Evolutionary conservation across 2,329 filamentous ascomycete genomes (phyloP), one percentile per base, ranked within the genome.

Genomic region (Aspergillus fumigatiaffinis): DNA sequence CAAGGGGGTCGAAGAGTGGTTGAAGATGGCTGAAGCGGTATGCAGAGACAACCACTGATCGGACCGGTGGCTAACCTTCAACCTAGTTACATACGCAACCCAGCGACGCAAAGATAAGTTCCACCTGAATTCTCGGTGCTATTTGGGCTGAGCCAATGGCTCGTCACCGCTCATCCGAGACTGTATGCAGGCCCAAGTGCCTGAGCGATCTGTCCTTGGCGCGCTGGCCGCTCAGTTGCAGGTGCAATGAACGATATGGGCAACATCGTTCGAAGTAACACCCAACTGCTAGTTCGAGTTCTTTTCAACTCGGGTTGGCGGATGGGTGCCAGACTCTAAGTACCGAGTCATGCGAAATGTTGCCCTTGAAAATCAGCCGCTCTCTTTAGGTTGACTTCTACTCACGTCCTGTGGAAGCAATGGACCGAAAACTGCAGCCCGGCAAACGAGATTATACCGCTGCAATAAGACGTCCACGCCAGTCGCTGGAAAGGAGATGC

Each of bases 1-100:
- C 4, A 87, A 88, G 70, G 86, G 88, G 0, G 77, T 96, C 47
- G 83, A 87, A 63, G 92, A 96, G 73, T 96, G 92, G 91, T 79
- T 95, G 56, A 79, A 80, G 10, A 84, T 92, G 71, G 84, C 91
- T 10, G 84, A 87, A 62, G 81, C 83, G 71, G 88, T 91, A 73
- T 66, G 82, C 72, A 57, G 25, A 32, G 26, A 9, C 8, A 12
- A 17, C 12, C 8, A 47, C 44, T 25, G 23, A n/a, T 41, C 29
- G 17, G 41, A 44, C 8, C 20, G 2, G 21, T 47, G 41, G 42
- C 58, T 67, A 10, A 66, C 48, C 9, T 35, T 12, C n/a, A 20
- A 42, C 7, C 35, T 57, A 72, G 70, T 71, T 72, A 61, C 69
- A 72, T 61, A 62, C 59, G 4, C 51, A 60, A 12, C 41, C 60